phyloP scores from a whole-genome alignment of 2,329 filamentous ascomycete species.

The Pseudodiploospora longispora region DNA sequence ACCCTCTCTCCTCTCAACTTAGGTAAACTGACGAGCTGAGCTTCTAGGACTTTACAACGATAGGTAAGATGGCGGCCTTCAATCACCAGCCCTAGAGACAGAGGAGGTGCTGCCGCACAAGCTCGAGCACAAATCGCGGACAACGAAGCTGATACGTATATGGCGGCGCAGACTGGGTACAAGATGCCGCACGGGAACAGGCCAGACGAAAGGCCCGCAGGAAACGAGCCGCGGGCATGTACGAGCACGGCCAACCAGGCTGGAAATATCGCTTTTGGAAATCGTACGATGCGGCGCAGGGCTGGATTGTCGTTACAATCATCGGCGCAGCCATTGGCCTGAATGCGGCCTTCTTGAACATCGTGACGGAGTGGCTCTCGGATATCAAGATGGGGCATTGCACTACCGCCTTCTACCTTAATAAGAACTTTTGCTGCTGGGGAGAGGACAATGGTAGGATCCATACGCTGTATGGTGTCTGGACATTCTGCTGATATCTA shows the following conservation, averaged over 20 bases:
- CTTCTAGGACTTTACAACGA: constrained; percentile 78
- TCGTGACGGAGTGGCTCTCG: constrained; percentile 92
- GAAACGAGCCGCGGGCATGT: constrained; percentile 63
- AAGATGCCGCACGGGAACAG: constrained; percentile 90
- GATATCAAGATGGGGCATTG: constrained; percentile 97
- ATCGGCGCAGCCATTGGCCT: constrained; percentile 88
- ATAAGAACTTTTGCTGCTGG: constrained; percentile 97
- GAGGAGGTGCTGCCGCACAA: too few relatives aligned
- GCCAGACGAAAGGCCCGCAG: constrained; percentile 68
- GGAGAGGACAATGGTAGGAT: constrained; percentile 73
- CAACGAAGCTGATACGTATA: too few relatives aligned
- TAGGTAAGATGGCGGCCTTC: constrained; percentile 45
- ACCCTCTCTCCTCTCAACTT: constrained; percentile 2
- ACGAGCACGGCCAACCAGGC: constrained; percentile 59
- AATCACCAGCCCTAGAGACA: too few relatives aligned
- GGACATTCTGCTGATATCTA: background rate
- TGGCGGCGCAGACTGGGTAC: constrained; percentile 70
- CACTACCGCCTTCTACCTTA: constrained; percentile 90
- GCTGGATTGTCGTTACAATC: constrained; percentile 94
- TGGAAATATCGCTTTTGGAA: constrained; percentile 79
- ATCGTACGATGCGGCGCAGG: constrained; percentile 91
- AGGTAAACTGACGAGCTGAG: constrained; percentile 17
- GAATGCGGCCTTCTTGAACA: constrained; percentile 89
- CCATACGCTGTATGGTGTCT: background rate
- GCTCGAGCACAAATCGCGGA: too few relatives aligned